Base-by-base conservation (phyloP, 768 basidiomycete species). In the Tricholoma sp. region DNA sequence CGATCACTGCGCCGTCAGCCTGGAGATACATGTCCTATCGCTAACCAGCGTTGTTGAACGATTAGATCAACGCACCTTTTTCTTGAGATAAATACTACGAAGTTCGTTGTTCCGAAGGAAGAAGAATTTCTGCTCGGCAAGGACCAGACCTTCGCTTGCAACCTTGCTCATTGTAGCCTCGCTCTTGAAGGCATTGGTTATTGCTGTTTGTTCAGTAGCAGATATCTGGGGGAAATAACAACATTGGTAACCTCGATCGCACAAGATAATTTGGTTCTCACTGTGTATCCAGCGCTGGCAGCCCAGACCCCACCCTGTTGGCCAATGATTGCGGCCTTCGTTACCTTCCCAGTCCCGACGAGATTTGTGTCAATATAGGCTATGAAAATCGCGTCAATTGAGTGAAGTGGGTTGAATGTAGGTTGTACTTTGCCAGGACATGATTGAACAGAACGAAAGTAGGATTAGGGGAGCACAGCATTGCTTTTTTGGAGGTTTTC, bases 351-450 rank as follows among this genome's bases (percentile, higher is more conserved):
- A 59, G 74, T 85, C 34, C 83, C 89, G 64, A 95, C 70, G 56
- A 95, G 83, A 70, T 91, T 84, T 66, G 74, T 76, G 70, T 94
- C 89, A 71, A 94, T 88, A 75, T 92, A 91, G 59, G 79, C 92
- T 94, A 64, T 9, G 45, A 34, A 54, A n/a, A 34, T 8, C 14
- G 18, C 32, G 5, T 57, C 46, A 41, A 24, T 2, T 27, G 12
- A 21, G 51, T 50, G 27, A 50, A 47, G n/a, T 39, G 27, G 22
- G 54, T 50, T 35, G 34, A 45, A 46, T 21, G 46, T 8, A 2
- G 41, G 18, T 24, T 46, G 34, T 59, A 89, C 86, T 61, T 84
- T 88, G 84, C 86, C 87, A 88, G 66, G 86, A 87, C 88, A 89
- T 88, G 47, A 57, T 68, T 57, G 22, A 57, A 27, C 12, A 22